phyloP scores from a whole-genome alignment of 305 asterid species.

The Rubia peregrina region DNA sequence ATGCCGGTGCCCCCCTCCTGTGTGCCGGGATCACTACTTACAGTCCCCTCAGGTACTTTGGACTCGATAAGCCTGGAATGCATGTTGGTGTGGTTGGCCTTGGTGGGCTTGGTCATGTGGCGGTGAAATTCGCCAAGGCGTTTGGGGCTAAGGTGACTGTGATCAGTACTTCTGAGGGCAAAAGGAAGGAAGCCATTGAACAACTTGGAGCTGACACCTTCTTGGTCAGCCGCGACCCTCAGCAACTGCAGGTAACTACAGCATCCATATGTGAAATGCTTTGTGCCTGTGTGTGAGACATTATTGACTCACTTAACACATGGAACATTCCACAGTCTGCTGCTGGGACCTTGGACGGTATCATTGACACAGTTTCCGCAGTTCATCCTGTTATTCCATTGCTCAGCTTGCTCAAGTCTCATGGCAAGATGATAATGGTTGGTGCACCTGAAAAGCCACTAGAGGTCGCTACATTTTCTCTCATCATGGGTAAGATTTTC shows the following conservation, averaged over 20 bases:
- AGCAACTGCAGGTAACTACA: constrained; percentile 41
- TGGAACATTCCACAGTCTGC: constrained; percentile 30
- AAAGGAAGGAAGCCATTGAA: constrained; percentile 43
- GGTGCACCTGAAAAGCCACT: constrained; percentile 34
- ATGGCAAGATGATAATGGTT: constrained; percentile 43
- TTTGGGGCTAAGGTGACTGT: constrained; percentile 48
- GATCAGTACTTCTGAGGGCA: constrained; percentile 39
- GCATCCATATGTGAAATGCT: background rate
- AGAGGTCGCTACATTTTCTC: constrained; percentile 20
- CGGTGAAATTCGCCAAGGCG: constrained; percentile 60
- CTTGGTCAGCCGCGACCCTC: constrained; percentile 38
- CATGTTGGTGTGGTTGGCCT: constrained; percentile 54
- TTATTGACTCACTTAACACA: background rate
- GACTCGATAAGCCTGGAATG: constrained; percentile 52
- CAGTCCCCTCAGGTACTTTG: constrained; percentile 48
- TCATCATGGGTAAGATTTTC: constrained; percentile 16
- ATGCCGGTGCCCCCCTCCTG: constrained; percentile 47
- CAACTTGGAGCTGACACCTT: constrained; percentile 53
- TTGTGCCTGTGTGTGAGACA: too few relatives aligned
- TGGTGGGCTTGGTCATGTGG: constrained; percentile 61
- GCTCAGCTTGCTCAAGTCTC: constrained; percentile 34
- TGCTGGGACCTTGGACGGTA: constrained; percentile 42
- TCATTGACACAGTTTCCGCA: constrained; percentile 52
- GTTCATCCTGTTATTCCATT: constrained; percentile 41
- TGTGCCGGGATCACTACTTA: constrained; percentile 61